These are phyloP conservation scores for Batkoa obscura DNA, from an alignment of 371 early-diverging fungal genomes.

Conservation along the genomic window DNA sequence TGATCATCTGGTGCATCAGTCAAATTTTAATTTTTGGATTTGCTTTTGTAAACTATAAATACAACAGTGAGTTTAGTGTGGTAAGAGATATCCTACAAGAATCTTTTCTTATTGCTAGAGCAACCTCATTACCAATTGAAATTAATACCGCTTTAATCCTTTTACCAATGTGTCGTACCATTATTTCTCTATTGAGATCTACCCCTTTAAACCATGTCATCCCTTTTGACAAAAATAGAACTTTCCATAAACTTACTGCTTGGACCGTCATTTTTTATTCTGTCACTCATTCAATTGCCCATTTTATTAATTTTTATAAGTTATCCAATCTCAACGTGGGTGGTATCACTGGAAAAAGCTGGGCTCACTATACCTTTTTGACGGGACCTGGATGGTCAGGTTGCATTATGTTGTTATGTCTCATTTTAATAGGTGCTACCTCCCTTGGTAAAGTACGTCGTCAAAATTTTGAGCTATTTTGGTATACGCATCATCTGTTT, in stretches of 20 bases:
- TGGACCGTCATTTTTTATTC: slow-evolving; percentile 57
- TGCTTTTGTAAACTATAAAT: slow-evolving; percentile 5
- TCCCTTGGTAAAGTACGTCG: slow-evolving; percentile 33
- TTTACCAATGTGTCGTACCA: slow-evolving; percentile 61
- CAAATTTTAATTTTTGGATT: slow-evolving; percentile 5
- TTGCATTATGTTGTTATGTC: slow-evolving; percentile 42
- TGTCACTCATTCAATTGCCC: slow-evolving; percentile 44
- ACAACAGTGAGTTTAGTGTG: slow-evolving; percentile 1
- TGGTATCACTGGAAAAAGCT: slow-evolving; percentile 8
- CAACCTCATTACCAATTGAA: slow-evolving; percentile 3
- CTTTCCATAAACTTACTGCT: slow-evolving; percentile 64
- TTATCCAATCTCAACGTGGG: slow-evolving; percentile 11
- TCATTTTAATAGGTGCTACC: slow-evolving; percentile 47
- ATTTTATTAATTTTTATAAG: slow-evolving; percentile 52
- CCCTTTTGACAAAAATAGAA: slow-evolving; percentile 63
- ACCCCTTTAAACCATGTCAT: slow-evolving; percentile 57
- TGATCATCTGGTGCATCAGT: not conserved
- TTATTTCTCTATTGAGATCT: slow-evolving; percentile 47
- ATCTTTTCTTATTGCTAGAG: slow-evolving; percentile 5
- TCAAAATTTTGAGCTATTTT: slow-evolving; percentile 59
- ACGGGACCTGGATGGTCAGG: slow-evolving; percentile 64
- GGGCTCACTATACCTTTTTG: slow-evolving; percentile 21
- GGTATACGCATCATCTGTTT: slow-evolving; percentile 73
- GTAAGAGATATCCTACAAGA: not conserved
- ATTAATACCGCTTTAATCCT: slow-evolving; percentile 25